Base-by-base conservation (phyloP, 73 alveolate genomes). In the Stentor coeruleus region DNA sequence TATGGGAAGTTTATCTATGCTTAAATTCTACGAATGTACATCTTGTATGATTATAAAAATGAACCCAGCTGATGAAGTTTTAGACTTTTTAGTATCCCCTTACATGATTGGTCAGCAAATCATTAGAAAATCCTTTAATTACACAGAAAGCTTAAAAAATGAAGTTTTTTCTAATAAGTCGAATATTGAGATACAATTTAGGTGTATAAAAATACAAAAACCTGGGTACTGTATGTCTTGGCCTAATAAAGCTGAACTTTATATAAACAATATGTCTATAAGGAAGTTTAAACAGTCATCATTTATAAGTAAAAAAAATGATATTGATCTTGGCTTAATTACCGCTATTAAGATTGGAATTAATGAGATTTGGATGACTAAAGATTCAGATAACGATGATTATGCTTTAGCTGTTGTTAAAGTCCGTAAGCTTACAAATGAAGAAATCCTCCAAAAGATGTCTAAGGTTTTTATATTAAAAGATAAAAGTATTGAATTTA, bases 241-340 rank as follows among this genome's bases (percentile, higher is more conserved):
- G 86, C 95, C 95, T 30, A 86, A 85, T 59, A 77, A 38, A 39
- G 95, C 92, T 15, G 35, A 58, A 35, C 74, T 74, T 11, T 40
- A 30, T 11, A 20, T 83, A 11, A 83, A 83, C 37, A 42, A 75
- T 20, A 39, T 80, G 89, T 81, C 40, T n/a, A 38, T 59, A 3
- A 59, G 58, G 75, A 89, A 89, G 14, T 89, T 89, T 59, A 81
- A 59, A 40, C 59, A 80, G 38, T 85, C 89, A 15, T n/a, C n/a
- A n/a, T n/a, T n/a, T n/a, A n/a, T n/a, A n/a, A 90, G 86, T 31
- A 87, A 90, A 3, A 36, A 90, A 28, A 88, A 88, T 39, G 94
- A 88, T 73, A 88, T 73, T 3, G 76, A 76, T 37, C 57, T 72
- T 30, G 89, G 85, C 58, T 60, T 88, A 4, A 49, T 90, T 26